phyloP scores from a whole-genome alignment of 31 red algal species.

The Porphyra umbilicalis region DNA sequence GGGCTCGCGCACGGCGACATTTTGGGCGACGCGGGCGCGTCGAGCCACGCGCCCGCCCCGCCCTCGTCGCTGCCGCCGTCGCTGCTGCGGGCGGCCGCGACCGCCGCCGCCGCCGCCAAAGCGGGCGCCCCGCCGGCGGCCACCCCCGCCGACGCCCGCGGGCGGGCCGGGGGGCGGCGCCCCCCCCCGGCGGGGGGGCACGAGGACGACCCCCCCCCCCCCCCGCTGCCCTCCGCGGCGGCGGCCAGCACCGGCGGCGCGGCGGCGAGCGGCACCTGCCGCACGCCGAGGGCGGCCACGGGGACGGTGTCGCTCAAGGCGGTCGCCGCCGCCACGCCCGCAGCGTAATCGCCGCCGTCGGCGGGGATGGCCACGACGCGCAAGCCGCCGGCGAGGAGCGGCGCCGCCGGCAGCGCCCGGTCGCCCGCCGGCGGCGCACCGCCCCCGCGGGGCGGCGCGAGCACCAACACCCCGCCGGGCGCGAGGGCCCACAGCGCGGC shows the following conservation, averaged over 20 bases:
- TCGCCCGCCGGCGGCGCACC: neutral
- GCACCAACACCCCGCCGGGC: neutral
- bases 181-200: neutral
- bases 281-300: neutral
- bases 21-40: neutral
- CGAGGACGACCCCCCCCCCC: neutral
- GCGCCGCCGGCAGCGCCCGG: neutral
- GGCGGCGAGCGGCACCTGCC: neutral
- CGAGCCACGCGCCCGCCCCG: neutral
- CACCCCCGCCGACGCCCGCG: neutral
- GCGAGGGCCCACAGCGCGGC: neutral
- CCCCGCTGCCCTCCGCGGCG: neutral
- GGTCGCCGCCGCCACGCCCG: neutral
- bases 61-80: neutral
- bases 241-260: neutral
- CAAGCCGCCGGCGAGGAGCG: neutral
- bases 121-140: neutral
- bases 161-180: no score
- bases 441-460: neutral
- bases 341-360: neutral
- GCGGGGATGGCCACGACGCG: neutral
- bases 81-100: neutral
- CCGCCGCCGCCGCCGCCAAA: neutral
- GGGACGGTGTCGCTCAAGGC: neutral
- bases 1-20: neutral